These are phyloP conservation scores for Saccharum spontaneum DNA, from an alignment of 176 grass and related monocot species.

Conservation along the genomic window DNA sequence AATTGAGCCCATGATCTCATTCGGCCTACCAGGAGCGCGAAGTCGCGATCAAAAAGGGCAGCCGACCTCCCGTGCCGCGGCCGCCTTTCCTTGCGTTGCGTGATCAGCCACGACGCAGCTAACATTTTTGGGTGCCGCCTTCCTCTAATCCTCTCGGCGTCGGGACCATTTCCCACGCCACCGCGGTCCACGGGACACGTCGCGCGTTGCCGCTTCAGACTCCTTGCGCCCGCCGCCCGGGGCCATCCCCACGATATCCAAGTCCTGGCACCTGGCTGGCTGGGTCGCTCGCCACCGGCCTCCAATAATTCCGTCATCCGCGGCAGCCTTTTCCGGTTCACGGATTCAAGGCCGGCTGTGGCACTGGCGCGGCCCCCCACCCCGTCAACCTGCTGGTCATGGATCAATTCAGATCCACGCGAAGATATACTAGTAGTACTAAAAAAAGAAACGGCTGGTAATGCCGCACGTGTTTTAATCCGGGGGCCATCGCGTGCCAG, in stretches of 20 bases:
- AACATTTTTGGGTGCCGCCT: neutral
- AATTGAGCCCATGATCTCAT: neutral
- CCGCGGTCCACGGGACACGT: neutral
- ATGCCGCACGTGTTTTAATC: slow-evolving; percentile 8
- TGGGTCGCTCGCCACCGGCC: neutral
- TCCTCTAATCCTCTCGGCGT: neutral
- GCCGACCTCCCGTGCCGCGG: no score
- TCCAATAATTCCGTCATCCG: neutral
- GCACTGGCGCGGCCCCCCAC: no score
- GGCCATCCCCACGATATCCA: no score
- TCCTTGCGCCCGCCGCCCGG: no score
- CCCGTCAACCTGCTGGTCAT: neutral
- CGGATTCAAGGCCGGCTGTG: no score
- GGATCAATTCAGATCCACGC: slow-evolving; percentile 6
- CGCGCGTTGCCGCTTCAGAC: neutral
- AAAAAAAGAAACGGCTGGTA: neutral
- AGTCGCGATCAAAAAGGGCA: no score
- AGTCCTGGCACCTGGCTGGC: neutral
- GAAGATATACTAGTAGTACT: no score
- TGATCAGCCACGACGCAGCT: neutral
- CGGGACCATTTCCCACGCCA: neutral
- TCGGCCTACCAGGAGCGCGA: neutral
- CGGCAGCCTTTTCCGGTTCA: neutral
- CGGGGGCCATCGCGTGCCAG: neutral
- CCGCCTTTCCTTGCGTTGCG: neutral